Conservation (phyloP, 495 filamentous ascomycete genomes). For the Xylaria venustula region DNA sequence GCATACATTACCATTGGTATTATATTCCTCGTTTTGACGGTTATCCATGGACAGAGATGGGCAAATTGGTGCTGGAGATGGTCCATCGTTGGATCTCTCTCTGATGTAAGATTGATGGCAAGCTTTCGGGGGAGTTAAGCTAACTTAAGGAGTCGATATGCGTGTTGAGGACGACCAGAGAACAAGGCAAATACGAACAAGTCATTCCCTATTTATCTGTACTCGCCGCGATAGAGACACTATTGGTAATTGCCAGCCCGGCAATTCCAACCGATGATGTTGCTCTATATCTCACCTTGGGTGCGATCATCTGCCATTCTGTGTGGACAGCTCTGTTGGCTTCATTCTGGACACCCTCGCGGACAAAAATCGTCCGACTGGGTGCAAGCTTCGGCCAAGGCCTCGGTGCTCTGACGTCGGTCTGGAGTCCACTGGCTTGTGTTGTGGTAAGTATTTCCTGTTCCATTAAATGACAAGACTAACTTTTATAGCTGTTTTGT, state of each 20-base stretch:
- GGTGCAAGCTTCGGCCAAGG: not conserved
- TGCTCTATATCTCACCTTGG: not conserved
- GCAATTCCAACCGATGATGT: not conserved
- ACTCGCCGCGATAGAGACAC: not conserved
- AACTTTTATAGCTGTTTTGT: not conserved
- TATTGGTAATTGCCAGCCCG: not conserved
- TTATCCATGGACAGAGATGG: not conserved
- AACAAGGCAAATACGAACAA: not conserved
- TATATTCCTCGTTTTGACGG: not conserved
- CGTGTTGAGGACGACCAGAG: not conserved
- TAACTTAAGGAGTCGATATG: not conserved
- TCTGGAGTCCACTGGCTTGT: not conserved
- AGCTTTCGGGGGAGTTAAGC: not conserved
- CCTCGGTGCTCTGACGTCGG: not conserved
- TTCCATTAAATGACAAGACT: not conserved
- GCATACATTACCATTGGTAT: not conserved
- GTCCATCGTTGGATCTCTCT: not conserved
- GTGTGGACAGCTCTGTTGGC: not conserved
- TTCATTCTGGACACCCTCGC: not conserved
- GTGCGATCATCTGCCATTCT: not conserved
- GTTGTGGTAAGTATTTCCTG: not conserved
- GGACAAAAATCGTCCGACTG: not conserved
- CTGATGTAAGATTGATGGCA: not conserved
- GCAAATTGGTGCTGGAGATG: slow-evolving; percentile 7
- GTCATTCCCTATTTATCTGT: not conserved